Base-by-base conservation (phyloP, 192 early-diverging fungal genomes). In the Coemansia sp. region DNA sequence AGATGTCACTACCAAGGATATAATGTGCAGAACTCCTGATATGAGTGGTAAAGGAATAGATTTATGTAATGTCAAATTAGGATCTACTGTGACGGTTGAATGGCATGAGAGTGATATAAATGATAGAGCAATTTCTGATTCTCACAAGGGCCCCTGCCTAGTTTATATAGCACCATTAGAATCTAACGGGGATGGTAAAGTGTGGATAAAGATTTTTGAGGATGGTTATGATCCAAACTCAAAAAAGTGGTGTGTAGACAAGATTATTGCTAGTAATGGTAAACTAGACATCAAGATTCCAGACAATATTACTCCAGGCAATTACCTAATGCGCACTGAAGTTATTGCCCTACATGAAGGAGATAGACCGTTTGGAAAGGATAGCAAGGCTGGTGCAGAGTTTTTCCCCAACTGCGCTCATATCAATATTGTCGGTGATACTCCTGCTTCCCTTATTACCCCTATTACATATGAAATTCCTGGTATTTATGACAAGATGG, bases 201-300 rank as follows among this genome's bases (percentile, higher is more conserved):
- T 65, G 9, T 75, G 74, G 74, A 70, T 73, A 29, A 73, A 73
- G 66, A 68, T 68, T n/a, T 68, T 50, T 38, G 65, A 73, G 50
- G 72, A 68, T 5, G 72, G 69, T 8, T 70, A 63, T 47, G 46
- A 58, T 29, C 27, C 27, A 7, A 20, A 33, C 0, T 33, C 24
- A 5, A 49, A 74, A 3, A 18, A 47, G 13, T 79, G 77, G 77
- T 74, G 68, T 13, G 33, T 58, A 3, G 58, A 67, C 22, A 74
- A 49, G 68, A 11, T 79, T 13, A 69, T 70, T 36, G 15, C 43
- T 7, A 57, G n/a, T n/a, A 62, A 74, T 5, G 72, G 77, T 0
- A 52, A 49, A 6, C n/a, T 62, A 15, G 47, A 70, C 12, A 43
- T 79, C 0, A 52, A 46, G 2, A 68, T 79, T 47, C 77, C 77